Percentiles rank a stretch among this genome's conserved stretches.
Evolutionary conservation across 805 yeast genomes (phyloP).

Genomic region (Nakazawaea peltata): DNA sequence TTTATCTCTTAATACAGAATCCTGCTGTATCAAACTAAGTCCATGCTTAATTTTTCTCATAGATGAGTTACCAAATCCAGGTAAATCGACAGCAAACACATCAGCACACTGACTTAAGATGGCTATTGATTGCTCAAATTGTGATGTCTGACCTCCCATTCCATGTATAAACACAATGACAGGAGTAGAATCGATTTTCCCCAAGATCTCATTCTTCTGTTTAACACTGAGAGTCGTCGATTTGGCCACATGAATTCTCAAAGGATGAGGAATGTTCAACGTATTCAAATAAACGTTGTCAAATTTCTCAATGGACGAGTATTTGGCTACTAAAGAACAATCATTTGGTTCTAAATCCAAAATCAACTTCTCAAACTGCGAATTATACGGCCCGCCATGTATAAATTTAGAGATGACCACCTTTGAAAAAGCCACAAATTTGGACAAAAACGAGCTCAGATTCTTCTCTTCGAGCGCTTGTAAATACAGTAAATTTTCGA

Average conservation of each 20-base stretch:
- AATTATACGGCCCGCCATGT: conserved; percentile 12
- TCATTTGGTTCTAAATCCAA: conserved; percentile 41
- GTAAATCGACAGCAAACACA: conserved; percentile 69
- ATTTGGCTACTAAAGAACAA: conserved; percentile 45
- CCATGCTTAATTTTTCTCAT: conserved; percentile 9
- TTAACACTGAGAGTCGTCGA: conserved; percentile 8
- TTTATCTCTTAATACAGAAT: conserved; percentile 13
- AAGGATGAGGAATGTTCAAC: conserved; percentile 44
- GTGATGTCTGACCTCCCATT: conserved; percentile 82
- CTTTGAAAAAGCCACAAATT: background rate
- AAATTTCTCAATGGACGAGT: conserved; percentile 30
- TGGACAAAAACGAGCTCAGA: background rate
- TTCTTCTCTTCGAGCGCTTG: conserved; percentile 3
- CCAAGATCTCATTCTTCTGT: conserved; percentile 7
- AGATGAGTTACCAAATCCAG: conserved; percentile 71
- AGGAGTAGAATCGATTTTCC: conserved; percentile 43
- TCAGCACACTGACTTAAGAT: conserved; percentile 55
- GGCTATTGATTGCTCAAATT: conserved; percentile 69
- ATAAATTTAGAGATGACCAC: background rate
- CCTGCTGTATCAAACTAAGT: conserved; percentile 14
- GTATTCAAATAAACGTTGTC: conserved; percentile 31
- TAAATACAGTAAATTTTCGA: conserved; percentile 2
- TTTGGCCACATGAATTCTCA: conserved; percentile 26
- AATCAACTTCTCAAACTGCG: conserved; percentile 34
- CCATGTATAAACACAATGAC: conserved; percentile 73